Conservation (phyloP, 2,329 filamentous ascomycete species). For the Fusarium tuaranense region DNA sequence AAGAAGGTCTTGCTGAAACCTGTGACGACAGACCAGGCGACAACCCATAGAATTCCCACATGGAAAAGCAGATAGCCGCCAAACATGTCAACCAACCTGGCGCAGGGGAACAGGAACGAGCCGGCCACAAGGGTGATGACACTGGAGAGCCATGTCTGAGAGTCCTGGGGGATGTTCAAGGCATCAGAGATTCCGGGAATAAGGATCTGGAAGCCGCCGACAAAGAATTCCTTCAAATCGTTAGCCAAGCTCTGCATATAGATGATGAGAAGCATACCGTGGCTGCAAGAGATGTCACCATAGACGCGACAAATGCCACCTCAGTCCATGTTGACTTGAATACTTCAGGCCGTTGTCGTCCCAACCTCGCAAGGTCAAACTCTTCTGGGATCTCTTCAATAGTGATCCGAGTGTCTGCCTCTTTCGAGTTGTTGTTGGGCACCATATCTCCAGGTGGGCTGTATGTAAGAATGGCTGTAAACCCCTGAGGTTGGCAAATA, state of each 20-base stretch:
- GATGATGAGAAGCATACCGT: constrained; percentile 54
- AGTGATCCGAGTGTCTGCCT: background rate
- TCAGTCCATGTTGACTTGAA: constrained; percentile 67
- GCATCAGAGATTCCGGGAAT: constrained; percentile 72
- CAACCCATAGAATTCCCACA: constrained; percentile 68
- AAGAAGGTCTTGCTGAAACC: constrained; percentile 73
- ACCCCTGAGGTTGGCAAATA: background rate
- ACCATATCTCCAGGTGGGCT: background rate
- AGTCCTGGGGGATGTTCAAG: constrained; percentile 71
- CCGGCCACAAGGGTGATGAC: constrained; percentile 68
- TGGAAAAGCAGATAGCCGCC: constrained; percentile 70
- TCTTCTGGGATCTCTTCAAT: constrained; percentile 29
- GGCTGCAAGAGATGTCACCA: constrained; percentile 70
- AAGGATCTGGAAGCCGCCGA: constrained; percentile 79
- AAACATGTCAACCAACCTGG: constrained; percentile 68
- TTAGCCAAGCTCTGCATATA: background rate
- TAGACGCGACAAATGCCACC: constrained; percentile 68
- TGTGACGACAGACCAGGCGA: constrained; percentile 72
- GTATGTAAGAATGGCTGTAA: background rate
- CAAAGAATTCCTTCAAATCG: constrained; percentile 70
- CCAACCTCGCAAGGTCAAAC: constrained; percentile 64
- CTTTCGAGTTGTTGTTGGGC: background rate
- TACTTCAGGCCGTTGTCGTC: constrained; percentile 66
- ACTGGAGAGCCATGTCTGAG: constrained; percentile 72
- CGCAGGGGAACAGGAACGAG: constrained; percentile 70